These are phyloP conservation scores for Leccinum subtestaceum DNA, from an alignment of 768 basidiomycete species.

Conservation along the genomic window DNA sequence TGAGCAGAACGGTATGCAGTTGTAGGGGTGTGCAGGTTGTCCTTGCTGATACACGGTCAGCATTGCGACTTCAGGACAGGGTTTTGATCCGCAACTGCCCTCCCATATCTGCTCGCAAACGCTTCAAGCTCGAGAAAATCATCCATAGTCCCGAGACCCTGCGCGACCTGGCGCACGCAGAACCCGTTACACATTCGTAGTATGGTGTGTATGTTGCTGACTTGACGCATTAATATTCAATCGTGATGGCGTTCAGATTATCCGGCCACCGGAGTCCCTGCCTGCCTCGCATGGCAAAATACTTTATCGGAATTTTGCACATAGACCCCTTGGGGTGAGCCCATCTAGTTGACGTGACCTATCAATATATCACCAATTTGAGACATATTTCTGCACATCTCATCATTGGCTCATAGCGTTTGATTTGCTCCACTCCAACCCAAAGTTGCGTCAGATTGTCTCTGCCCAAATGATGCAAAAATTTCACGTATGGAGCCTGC, in stretches of 20 bases:
- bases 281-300: background rate
- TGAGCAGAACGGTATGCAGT: constrained; percentile 58
- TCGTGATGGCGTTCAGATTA: background rate
- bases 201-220: background rate
- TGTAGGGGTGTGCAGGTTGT: background rate
- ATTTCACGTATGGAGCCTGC: constrained; percentile 34
- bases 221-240: background rate
- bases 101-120: constrained; percentile 74
- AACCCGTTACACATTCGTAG: constrained; percentile 1
- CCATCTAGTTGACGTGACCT: constrained; percentile 6
- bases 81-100: constrained; percentile 81
- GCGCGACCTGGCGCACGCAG: constrained; percentile 39
- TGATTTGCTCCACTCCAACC: background rate
- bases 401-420: background rate
- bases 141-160: constrained; percentile 67
- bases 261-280: background rate
- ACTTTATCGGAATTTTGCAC: background rate
- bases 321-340: constrained; percentile 15
- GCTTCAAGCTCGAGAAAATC: constrained; percentile 68
- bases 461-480: constrained; percentile 41
- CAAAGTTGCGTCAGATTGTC: background rate
- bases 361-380: constrained; percentile 13
- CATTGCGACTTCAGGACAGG: constrained; percentile 61
- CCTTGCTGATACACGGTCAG: constrained; percentile 35
- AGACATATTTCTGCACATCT: constrained; percentile 1